Percentiles rank a stretch among this genome's conserved stretches.
These are phyloP conservation scores for Ogataea pilisensis DNA, from an alignment of 805 yeast species.

Conservation along the genomic window DNA sequence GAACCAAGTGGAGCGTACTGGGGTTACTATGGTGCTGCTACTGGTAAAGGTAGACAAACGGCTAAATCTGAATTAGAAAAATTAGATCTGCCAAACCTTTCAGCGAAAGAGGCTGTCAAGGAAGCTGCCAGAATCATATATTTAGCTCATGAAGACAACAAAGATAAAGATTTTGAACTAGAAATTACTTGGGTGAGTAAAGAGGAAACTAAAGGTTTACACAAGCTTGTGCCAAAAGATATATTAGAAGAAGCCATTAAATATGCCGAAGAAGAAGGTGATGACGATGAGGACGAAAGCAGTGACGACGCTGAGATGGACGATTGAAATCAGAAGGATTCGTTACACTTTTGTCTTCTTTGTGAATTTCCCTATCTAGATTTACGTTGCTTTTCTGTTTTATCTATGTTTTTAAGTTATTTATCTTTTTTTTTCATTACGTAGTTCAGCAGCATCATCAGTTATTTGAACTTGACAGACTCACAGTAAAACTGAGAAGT, in stretches of 20 bases:
- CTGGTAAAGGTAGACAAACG: constrained; percentile 98
- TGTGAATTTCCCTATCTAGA: too few species aligned
- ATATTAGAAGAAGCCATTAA: constrained; percentile 78
- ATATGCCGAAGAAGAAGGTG: constrained; percentile 78
- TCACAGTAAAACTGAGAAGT: too few species aligned
- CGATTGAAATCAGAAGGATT: constrained; percentile 10
- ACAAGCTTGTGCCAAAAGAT: constrained; percentile 75
- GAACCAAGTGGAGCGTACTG: constrained; percentile 97
- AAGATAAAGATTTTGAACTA: constrained; percentile 94
- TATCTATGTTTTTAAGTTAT: neutral
- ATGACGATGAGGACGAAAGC: constrained; percentile 52
- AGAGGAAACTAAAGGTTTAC: constrained; percentile 74
- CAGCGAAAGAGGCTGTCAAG: constrained; percentile 79
- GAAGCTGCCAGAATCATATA: constrained; percentile 92
- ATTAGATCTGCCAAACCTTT: constrained; percentile 64
- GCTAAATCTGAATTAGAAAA: constrained; percentile 97
- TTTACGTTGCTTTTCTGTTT: too few species aligned
- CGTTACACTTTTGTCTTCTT: too few species aligned
- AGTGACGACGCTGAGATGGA: constrained; percentile 34
- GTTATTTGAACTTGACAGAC: too few species aligned
- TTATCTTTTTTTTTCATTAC: too few species aligned
- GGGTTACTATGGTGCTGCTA: constrained; percentile 97
- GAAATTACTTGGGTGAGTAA: constrained; percentile 87
- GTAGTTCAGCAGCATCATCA: too few species aligned
- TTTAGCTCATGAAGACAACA: constrained; percentile 94